Percentiles rank a stretch among this genome's conserved stretches.
These are phyloP conservation scores for Yarrowia sp. DNA, from an alignment of 805 yeast species.

Conservation along the genomic window DNA sequence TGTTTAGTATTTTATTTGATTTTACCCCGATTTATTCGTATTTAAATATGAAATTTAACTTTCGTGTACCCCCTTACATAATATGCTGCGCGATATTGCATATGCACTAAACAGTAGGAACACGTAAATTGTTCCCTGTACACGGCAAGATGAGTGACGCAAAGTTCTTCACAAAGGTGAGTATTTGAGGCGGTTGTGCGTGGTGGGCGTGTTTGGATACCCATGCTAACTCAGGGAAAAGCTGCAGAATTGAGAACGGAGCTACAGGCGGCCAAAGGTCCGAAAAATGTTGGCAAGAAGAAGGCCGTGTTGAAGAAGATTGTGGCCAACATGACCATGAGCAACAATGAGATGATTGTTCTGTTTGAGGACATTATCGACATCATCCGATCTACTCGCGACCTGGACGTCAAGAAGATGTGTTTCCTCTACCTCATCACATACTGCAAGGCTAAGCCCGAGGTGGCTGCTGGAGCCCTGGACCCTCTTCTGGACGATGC, in stretches of 20 bases:
- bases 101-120: not conserved
- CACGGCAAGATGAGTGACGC: slow-evolving; percentile 17
- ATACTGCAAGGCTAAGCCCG: slow-evolving; percentile 59
- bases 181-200: not conserved
- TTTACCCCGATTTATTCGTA: not conserved
- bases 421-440: slow-evolving; percentile 64
- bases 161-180: slow-evolving; percentile 17
- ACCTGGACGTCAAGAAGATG: slow-evolving; percentile 67
- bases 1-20: not conserved
- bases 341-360: slow-evolving; percentile 69
- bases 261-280: slow-evolving; percentile 39
- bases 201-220: not conserved
- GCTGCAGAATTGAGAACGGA: slow-evolving; percentile 42
- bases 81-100: slow-evolving; percentile 22
- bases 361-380: slow-evolving; percentile 64
- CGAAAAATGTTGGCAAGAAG: slow-evolving; percentile 39
- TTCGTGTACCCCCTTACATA: not conserved
- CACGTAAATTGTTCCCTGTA: not conserved
- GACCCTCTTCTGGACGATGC: slow-evolving; percentile 56
- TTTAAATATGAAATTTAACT: not conserved
- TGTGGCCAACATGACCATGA: slow-evolving; percentile 79
- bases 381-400: slow-evolving; percentile 47
- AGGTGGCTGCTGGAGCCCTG: slow-evolving; percentile 54
- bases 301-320: slow-evolving; percentile 64
- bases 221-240: slow-evolving; percentile 34